phyloP scores from a whole-genome alignment of 495 filamentous ascomycete genomes.

The Neurospora intermedia region DNA sequence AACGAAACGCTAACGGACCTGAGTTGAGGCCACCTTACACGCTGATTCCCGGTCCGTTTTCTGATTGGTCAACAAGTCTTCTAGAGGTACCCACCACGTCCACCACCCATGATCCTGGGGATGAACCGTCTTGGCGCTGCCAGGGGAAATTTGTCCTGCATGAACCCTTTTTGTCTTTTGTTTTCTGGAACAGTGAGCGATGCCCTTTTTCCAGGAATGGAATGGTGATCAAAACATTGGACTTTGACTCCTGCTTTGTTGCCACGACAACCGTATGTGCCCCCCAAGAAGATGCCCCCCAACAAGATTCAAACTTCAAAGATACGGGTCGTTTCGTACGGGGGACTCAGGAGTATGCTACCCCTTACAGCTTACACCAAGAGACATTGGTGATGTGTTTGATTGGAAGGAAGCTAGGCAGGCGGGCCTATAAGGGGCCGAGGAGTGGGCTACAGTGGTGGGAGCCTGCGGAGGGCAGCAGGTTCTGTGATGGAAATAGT shows the following conservation, averaged over 20 bases:
- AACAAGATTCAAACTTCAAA: too few relatives aligned
- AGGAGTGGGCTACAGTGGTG: too few relatives aligned
- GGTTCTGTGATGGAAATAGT: too few relatives aligned
- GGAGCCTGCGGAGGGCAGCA: too few relatives aligned
- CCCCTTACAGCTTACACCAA: too few relatives aligned
- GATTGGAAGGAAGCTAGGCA: too few relatives aligned
- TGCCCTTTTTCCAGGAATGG: background rate
- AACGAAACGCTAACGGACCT: background rate
- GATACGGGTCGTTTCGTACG: too few relatives aligned
- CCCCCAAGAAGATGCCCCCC: too few relatives aligned
- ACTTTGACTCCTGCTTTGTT: background rate
- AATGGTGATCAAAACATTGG: background rate
- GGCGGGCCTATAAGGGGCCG: too few relatives aligned
- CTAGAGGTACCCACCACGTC: background rate
- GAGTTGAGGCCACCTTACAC: background rate
- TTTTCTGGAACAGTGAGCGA: background rate
- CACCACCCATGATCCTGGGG: background rate
- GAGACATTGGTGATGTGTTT: too few relatives aligned
- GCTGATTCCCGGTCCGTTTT: background rate
- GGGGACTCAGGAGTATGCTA: too few relatives aligned
- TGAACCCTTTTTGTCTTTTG: background rate
- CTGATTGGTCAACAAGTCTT: background rate
- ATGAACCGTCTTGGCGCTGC: background rate
- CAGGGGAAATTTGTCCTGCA: background rate
- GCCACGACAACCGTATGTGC: background rate